Evolutionary conservation across 805 yeast genomes (phyloP), one percentile per base, ranked within the genome.

Genomic region (Cyberlindnera maclurae): DNA sequence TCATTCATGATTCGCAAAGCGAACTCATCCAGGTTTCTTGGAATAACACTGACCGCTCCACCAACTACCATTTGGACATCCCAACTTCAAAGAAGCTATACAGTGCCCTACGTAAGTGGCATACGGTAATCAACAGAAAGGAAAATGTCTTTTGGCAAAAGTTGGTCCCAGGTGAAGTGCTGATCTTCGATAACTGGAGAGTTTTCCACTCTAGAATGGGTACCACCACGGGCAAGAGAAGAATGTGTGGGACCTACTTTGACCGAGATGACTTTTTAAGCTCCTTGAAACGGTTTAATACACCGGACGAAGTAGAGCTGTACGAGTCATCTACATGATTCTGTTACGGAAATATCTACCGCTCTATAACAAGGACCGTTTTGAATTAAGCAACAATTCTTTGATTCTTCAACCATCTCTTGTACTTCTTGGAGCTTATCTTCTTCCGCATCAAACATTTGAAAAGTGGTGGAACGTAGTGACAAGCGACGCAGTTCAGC

Each of bases 101-200:
- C 58, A 58, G 58, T 37, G 84, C 86, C 3, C 65, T 79, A 38
- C 63, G 72, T 30, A 59, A 65, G 32, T 81, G 85, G 84, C 64
- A 71, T 44, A 56, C 55, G 26, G 63, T 80, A 41, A 68, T 80
- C 41, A 64, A 68, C 43, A 63, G 69, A 31, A 58, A 61, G 10
- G 70, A 69, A 32, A 70, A 76, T 49, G 80, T 75, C 52, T 58
- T 72, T 28, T 68, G 69, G 49, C 64, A 75, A 51, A 77, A 68
- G 47, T 64, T 81, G 49, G 63, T 60, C 36, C 86, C 88, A 0
- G 87, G 86, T 3, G 77, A 75, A 49, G 72, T 79, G 34, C 58
- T 80, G 46, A 73, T 81, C 30, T 80, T 80, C 53, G 86, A 81
- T 53, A 81, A 80, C 53, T 80, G 87, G 86, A 58, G 88, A 49